phyloP scores from a whole-genome alignment of 257 asterid species.

The Fraxinus cuspidata region DNA sequence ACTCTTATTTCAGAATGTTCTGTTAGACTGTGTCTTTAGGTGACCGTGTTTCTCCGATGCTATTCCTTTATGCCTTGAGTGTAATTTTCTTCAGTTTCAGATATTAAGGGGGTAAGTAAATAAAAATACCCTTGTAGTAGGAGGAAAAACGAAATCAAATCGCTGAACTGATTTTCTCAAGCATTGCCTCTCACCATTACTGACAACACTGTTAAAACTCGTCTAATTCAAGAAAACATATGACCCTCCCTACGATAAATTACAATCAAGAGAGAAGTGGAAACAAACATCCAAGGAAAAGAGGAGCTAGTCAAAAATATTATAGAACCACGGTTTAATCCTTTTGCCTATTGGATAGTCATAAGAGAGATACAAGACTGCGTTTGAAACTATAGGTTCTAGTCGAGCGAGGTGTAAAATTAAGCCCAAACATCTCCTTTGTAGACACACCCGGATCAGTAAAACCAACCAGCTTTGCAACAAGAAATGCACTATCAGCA shows the following conservation, averaged over 20 bases:
- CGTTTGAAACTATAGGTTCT: slow-evolving; percentile 59
- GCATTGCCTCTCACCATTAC: too few species aligned
- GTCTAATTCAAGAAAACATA: slow-evolving; percentile 12
- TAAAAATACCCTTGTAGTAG: too few species aligned
- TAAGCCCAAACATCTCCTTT: slow-evolving; percentile 86
- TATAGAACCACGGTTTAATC: background rate
- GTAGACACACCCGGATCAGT: slow-evolving; percentile 58
- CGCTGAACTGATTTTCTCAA: too few species aligned
- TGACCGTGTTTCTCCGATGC: too few species aligned
- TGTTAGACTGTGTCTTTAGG: slow-evolving; percentile 18
- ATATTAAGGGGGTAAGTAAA: too few species aligned
- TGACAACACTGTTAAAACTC: background rate
- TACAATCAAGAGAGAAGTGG: slow-evolving; percentile 10
- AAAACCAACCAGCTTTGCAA: slow-evolving; percentile 70
- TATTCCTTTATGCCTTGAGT: too few species aligned
- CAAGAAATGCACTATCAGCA: slow-evolving; percentile 67
- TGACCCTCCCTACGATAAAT: slow-evolving; percentile 24
- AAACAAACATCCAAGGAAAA: slow-evolving; percentile 15
- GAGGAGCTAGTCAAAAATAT: background rate
- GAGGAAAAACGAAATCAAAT: too few species aligned
- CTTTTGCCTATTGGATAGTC: slow-evolving; percentile 13
- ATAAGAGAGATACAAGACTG: slow-evolving; percentile 60
- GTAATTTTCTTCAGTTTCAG: too few species aligned
- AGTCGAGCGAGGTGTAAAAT: slow-evolving; percentile 64
- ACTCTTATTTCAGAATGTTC: slow-evolving; percentile 84